Base-by-base conservation (phyloP, 164 flowering plant species). In the Macadamia integrifolia region DNA sequence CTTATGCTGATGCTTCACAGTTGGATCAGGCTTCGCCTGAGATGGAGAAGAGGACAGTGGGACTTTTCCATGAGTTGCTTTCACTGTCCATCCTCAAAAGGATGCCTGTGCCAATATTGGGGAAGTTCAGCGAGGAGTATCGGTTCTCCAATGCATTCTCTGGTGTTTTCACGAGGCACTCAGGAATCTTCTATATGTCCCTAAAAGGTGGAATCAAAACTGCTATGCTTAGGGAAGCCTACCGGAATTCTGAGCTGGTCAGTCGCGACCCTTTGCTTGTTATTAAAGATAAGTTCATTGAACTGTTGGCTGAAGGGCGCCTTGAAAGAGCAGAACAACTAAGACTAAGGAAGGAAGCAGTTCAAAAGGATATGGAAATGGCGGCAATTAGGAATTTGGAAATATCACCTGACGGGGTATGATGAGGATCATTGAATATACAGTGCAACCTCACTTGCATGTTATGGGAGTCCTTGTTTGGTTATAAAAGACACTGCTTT, bases 11-110 rank as follows among this genome's bases (percentile, higher is more conserved):
- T 23, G 23, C 23, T 23, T 23, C 23, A 23, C 23, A 23, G 23
- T 23, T 23, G 23, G 23, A 23, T 23, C 23, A 23, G 23, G 78
- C 88, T 0, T 92, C 95, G 0, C 76, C 69, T 3, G 93, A 92
- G 77, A 90, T 92, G 95, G 98, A 94, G 86, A 94, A 90, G 83
- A 81, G 98, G 67, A 86, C 79, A 40, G 88, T 92, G 50, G 97
- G 90, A 44, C 93, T 94, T 66, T 78, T 94, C 48, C 98, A 94
- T 60, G 98, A 92, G 72, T 68, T 94, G 82, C 83, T 92, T 6
- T 90, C 93, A 0, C 80, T 92, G 32, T 90, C 98, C 0, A 12
- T 90, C 66, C 68, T 77, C 87, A 23, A 23, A 23, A 23, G 23
- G 23, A 23, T 23, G 23, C 23, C 23, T 23, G 23, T 23, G 23